These are phyloP conservation scores for Chenopodium berlandieri DNA, from an alignment of 148 eudicot species.

Conservation along the genomic window DNA sequence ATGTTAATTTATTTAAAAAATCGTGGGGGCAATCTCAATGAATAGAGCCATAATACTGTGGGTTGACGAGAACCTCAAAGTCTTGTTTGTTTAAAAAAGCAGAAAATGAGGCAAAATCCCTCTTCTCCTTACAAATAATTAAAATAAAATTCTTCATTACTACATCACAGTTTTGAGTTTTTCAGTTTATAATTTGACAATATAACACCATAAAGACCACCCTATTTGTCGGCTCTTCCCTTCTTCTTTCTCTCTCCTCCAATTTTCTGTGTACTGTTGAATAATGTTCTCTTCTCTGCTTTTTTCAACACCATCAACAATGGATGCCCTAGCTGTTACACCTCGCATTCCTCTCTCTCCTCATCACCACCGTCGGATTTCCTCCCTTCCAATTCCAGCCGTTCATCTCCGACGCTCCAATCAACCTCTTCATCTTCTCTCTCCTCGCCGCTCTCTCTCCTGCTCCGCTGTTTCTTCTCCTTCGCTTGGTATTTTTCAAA, in stretches of 20 bases:
- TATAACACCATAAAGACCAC: neutral
- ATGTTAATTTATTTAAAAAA: too few relatives aligned
- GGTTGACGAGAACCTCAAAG: too few relatives aligned
- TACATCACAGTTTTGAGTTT: too few relatives aligned
- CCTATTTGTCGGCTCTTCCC: neutral
- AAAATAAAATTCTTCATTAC: too few relatives aligned
- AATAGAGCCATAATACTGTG: too few relatives aligned
- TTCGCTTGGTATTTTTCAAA: slow-evolving; percentile 27
- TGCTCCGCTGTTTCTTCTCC: slow-evolving; percentile 39
- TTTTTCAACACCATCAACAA: neutral
- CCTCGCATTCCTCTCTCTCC: slow-evolving; percentile 21
- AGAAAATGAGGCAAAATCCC: too few relatives aligned
- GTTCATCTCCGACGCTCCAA: neutral
- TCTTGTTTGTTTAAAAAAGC: too few relatives aligned
- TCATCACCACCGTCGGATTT: slow-evolving; percentile 26
- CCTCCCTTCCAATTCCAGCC: slow-evolving; percentile 15
- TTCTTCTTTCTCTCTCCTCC: neutral
- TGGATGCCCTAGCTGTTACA: slow-evolving; percentile 20
- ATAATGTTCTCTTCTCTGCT: too few relatives aligned
- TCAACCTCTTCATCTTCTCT: neutral
- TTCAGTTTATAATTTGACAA: too few relatives aligned
- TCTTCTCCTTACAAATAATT: too few relatives aligned
- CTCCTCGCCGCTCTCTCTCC: slow-evolving; percentile 21
- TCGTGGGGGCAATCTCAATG: too few relatives aligned
- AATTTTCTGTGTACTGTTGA: too few relatives aligned